Base-by-base conservation (phyloP, 1,284 basidiomycete species). In the Caloboletus inedulis region DNA sequence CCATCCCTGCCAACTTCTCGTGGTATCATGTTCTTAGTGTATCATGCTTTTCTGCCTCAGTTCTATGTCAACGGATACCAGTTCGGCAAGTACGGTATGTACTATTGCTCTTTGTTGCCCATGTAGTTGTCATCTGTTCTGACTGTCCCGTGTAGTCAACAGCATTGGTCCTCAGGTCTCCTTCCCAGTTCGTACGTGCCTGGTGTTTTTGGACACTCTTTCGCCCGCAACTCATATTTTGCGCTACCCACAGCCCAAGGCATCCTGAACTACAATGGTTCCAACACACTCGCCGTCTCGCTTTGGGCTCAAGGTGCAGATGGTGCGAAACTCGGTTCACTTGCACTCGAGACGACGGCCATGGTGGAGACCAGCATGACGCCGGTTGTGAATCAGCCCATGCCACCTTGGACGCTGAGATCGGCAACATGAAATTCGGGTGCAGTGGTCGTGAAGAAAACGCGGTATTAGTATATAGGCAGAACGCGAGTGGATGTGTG, bases 211-310 rank as follows among this genome's bases (percentile, higher is more conserved):
- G 27, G 39, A 19, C 2, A 1, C 14, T 21, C 33, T 19, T 19
- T 23, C n/a, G 16, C 14, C 10, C 18, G 7, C 21, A 29, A 33
- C 43, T 63, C n/a, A 64, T 30, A 18, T 27, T 27, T 4, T 19
- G 8, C 13, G 13, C 25, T 44, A 27, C 7, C n/a, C n/a, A 10
- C 49, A 77, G 76, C 78, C 3, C 72, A 79, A 69, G 78, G 78
- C 16, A 77, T 80, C 53, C 56, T 79, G 39, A 73, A 78, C 47
- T 77, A 78, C 53, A 70, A 73, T n/a, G 77, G 78, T 18, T 51
- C 35, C 14, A 79, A 79, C 55, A 78, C 77, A 2, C 65, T 79
- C 6, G 76, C 75, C 4, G 62, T 79, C 7, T 77, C 77, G 19
- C 63, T 79, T 10, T 79, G 77, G 78, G 74, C 75, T 10, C 64